A percentile compares a stretch with the other conserved stretches of the same genome.
phyloP scores from a whole-genome alignment of 306 rosid genomes.

The Benincasa hispida region DNA sequence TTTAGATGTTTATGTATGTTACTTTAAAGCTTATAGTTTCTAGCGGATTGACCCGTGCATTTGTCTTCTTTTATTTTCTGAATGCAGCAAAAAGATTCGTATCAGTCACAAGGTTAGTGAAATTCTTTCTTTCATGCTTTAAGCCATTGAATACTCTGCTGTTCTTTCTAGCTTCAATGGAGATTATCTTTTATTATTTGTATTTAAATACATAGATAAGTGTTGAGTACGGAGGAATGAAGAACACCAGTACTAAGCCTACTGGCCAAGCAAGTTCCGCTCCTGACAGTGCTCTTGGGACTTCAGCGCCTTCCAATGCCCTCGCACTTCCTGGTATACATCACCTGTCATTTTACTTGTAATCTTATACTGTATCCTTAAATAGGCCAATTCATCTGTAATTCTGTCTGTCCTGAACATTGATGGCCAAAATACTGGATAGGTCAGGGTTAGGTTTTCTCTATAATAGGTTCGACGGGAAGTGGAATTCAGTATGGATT shows the following conservation, averaged over 20 bases:
- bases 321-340: conserved; percentile 76
- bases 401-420: neutral
- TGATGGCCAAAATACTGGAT: neutral
- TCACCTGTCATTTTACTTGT: neutral
- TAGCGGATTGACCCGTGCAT: neutral
- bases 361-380: neutral
- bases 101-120: conserved; percentile 66
- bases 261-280: conserved; percentile 26
- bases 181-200: neutral
- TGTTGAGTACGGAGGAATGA: conserved; percentile 62
- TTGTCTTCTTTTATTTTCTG: neutral
- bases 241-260: conserved; percentile 28
- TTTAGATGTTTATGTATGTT: neutral
- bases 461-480: neutral
- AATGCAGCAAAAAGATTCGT: conserved; percentile 64
- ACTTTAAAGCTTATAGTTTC: neutral
- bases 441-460: neutral
- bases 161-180: neutral
- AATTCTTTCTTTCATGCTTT: neutral
- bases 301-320: conserved; percentile 36
- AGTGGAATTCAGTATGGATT: neutral
- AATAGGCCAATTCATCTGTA: neutral
- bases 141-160: neutral
- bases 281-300: conserved; percentile 20
- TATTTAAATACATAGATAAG: conserved; percentile 26